Evolutionary conservation across 306 rosid species (phyloP), one percentile per base, ranked within the genome.

Genomic region (Acmispon strigosus): DNA sequence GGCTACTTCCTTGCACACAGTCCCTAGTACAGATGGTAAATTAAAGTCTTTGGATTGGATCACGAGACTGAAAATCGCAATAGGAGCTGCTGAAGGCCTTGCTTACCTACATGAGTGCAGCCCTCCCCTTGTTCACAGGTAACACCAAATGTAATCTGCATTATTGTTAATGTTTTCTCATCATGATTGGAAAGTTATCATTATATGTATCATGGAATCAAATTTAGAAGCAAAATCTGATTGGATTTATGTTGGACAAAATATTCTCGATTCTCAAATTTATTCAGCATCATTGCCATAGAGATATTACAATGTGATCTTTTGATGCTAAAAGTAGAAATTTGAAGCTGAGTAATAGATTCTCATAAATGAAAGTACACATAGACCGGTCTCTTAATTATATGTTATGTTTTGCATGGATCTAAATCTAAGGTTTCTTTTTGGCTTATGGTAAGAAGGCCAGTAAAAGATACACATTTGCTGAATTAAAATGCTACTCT

Each of bases 81-180:
- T 65, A 11, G 99, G 96, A 71, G 96, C 96, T 70, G 99, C 99
- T 6, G 99, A 95, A 82, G 91, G 84, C 72, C 83, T 95, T 11
- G 72, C 87, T 78, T 56, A 85, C 80, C 81, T 95, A 39, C 99
- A 94, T 24, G 97, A 91, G 49, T 85, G 90, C 76, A 83, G 59
- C 80, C 97, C 97, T 74, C 92, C 99, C 45, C 77, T 87, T 73
- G 90, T 91, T 70, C 99, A 95, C 85, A 86, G 99, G 99, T 95
- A 84, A 66, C 24, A 3, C 22, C 58, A 42, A 72, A 65, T 69
- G 16, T 54, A n/a, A 50, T 75, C 48, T 60, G 15, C 22, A 16
- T 14, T 69, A n/a, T 14, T 69, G 37, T 49, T 49, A 37, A 3
- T 2, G 49, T 59, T 52, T 41, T 59, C 66, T 70, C 78, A 54